A percentile compares a stretch with the other conserved stretches of the same genome.
Conservation (phyloP, 2,329 filamentous ascomycete genomes). For the Paramyrothecium roridum region DNA sequence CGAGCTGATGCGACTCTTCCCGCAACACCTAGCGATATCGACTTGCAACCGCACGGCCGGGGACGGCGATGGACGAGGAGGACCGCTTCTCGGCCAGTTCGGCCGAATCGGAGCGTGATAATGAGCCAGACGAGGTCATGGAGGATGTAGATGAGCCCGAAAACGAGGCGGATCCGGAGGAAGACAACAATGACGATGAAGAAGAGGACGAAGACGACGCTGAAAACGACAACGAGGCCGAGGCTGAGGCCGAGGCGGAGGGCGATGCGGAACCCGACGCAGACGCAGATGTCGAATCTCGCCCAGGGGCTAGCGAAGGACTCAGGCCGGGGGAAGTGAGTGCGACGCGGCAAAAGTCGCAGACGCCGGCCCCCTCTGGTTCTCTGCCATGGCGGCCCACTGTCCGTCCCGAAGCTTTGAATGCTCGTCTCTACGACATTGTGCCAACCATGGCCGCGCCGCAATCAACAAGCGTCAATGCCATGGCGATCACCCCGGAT, state of each 20-base stretch:
- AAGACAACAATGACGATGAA: slow-evolving; percentile 28
- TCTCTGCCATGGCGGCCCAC: slow-evolving; percentile 44
- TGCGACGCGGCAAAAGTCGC: slow-evolving; percentile 19
- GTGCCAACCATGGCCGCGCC: slow-evolving; percentile 96
- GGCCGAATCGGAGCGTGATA: slow-evolving; percentile 28
- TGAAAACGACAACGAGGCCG: slow-evolving; percentile 27
- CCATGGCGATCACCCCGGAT: slow-evolving; percentile 86
- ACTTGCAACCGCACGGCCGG: background rate
- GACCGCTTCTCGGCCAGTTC: slow-evolving; percentile 28
- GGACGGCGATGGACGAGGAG: slow-evolving; percentile 25
- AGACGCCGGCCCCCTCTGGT: slow-evolving; percentile 20
- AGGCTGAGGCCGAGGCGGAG: slow-evolving; percentile 30
- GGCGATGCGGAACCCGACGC: slow-evolving; percentile 18
- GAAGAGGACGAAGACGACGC: slow-evolving; percentile 34
- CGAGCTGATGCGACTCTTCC: too few species aligned
- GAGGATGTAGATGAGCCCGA: slow-evolving; percentile 43
- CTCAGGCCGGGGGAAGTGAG: background rate
- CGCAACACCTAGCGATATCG: background rate
- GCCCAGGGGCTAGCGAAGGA: background rate
- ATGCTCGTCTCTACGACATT: slow-evolving; percentile 84
- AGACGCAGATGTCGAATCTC: slow-evolving; percentile 31
- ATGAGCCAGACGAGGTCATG: slow-evolving; percentile 52
- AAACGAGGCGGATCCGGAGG: slow-evolving; percentile 29
- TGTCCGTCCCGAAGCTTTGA: slow-evolving; percentile 75
- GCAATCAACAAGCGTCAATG: slow-evolving; percentile 93